Conservation (phyloP, 345 rosid genomes). For the Gossypium arboreum region DNA sequence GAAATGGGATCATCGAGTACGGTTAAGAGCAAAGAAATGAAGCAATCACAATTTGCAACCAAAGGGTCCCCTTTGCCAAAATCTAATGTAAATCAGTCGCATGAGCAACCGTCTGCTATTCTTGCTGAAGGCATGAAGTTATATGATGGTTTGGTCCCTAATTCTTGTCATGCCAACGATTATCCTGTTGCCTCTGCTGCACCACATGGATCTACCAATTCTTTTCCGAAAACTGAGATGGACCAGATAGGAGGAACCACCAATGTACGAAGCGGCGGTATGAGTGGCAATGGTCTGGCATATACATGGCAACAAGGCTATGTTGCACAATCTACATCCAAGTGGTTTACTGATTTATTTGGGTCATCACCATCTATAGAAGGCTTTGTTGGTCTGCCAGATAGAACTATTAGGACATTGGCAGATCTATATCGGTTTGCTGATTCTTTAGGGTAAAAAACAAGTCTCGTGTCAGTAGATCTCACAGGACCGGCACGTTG, state of each 20-base stretch:
- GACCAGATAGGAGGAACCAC: conserved; percentile 17
- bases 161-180: conserved; percentile 35
- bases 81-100: conserved; percentile 32
- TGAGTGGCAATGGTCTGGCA: conserved; percentile 16
- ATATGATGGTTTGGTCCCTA: conserved; percentile 17
- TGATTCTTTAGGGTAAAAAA: conserved; percentile 23
- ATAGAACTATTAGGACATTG: conserved; percentile 24
- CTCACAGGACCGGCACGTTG: too few relatives aligned
- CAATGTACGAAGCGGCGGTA: conserved; percentile 14
- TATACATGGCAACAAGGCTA: conserved; percentile 34
- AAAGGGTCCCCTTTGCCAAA: conserved; percentile 30
- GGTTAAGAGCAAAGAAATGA: conserved; percentile 38
- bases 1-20: conserved; percentile 29
- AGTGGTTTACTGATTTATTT: conserved; percentile 24
- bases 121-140: conserved; percentile 13
- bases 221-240: conserved; percentile 35
- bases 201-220: conserved; percentile 31
- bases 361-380: conserved; percentile 38
- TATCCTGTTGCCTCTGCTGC: conserved; percentile 35
- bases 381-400: conserved; percentile 40
- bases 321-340: conserved; percentile 26
- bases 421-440: conserved; percentile 42
- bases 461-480: too few relatives aligned
- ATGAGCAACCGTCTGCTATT: conserved; percentile 34
- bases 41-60: conserved; percentile 39